Percentiles rank a stretch among this genome's conserved stretches.
These are phyloP conservation scores for Piper longum DNA, from an alignment of 164 flowering plant genomes.

Conservation along the genomic window DNA sequence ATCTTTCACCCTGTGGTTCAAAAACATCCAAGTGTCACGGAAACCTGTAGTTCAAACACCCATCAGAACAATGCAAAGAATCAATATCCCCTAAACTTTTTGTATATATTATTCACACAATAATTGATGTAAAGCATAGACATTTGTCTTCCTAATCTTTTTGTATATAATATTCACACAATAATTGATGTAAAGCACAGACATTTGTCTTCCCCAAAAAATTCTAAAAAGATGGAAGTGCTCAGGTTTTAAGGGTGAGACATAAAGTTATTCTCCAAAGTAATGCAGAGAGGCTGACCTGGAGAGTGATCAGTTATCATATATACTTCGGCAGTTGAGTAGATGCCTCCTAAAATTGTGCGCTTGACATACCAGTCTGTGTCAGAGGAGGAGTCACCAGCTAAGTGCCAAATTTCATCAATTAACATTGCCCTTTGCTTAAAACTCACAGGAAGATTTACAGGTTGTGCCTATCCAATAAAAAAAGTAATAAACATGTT, in stretches of 20 bases:
- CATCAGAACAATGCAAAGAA: background rate
- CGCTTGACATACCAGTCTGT: conserved; percentile 92
- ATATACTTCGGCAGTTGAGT: conserved; percentile 84
- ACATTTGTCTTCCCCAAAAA: too few relatives aligned
- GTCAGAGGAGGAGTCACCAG: conserved; percentile 56
- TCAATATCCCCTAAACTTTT: too few relatives aligned
- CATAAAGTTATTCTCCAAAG: too few relatives aligned
- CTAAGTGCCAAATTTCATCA: conserved; percentile 97
- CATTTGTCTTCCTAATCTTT: too few relatives aligned
- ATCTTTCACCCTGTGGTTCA: conserved; percentile 60
- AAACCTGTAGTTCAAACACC: conserved; percentile 30
- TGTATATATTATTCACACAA: too few relatives aligned
- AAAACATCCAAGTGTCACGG: conserved; percentile 77
- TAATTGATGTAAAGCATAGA: too few relatives aligned
- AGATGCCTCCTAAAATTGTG: conserved; percentile 82
- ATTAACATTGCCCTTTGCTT: conserved; percentile 90
- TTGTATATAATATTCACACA: too few relatives aligned
- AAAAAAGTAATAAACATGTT: background rate
- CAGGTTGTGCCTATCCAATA: conserved; percentile 52
- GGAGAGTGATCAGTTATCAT: conserved; percentile 91
- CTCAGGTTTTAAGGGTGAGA: too few relatives aligned
- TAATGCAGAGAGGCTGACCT: conserved; percentile 28
- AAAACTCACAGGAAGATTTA: conserved; percentile 72
- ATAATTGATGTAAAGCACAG: too few relatives aligned
- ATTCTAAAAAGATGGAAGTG: too few relatives aligned